A percentile compares a stretch with the other conserved stretches of the same genome.
phyloP scores from a whole-genome alignment of 257 asterid genomes.

The Nicotiana noctiflora region DNA sequence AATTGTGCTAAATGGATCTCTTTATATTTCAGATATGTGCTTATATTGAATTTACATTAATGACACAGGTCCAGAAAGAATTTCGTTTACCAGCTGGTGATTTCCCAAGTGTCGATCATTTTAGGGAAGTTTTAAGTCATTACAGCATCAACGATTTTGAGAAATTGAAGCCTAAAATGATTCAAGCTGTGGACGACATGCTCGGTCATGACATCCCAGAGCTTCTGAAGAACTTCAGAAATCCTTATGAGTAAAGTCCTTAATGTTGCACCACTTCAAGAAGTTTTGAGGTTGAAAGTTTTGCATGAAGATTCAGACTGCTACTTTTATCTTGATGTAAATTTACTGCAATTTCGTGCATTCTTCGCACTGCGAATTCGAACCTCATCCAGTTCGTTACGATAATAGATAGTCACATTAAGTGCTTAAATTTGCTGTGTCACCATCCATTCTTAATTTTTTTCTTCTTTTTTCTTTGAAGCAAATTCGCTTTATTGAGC shows the following conservation, averaged over 20 bases:
- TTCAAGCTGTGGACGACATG: constrained; percentile 77
- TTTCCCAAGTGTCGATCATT: constrained; percentile 66
- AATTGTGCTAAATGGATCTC: neutral
- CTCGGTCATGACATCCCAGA: constrained; percentile 81
- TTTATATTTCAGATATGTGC: neutral
- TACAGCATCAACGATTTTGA: constrained; percentile 76
- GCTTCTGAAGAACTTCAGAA: constrained; percentile 60
- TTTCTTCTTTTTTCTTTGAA: too few relatives aligned
- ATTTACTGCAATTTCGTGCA: neutral
- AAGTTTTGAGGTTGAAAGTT: constrained; percentile 31
- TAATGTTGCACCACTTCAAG: constrained; percentile 31
- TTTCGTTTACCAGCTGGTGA: constrained; percentile 78
- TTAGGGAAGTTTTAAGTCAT: constrained; percentile 48
- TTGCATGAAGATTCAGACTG: neutral
- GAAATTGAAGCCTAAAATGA: constrained; percentile 76
- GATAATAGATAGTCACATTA: neutral
- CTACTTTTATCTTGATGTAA: neutral
- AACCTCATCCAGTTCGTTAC: neutral
- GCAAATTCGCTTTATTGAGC: too few relatives aligned
- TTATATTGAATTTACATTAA: neutral
- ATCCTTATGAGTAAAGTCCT: constrained; percentile 48
- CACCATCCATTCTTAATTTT: too few relatives aligned
- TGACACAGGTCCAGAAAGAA: constrained; percentile 62
- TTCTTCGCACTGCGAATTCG: neutral
- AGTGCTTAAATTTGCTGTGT: neutral